Conservation (phyloP, 768 basidiomycete genomes). For the Lactifluus echinatus region DNA sequence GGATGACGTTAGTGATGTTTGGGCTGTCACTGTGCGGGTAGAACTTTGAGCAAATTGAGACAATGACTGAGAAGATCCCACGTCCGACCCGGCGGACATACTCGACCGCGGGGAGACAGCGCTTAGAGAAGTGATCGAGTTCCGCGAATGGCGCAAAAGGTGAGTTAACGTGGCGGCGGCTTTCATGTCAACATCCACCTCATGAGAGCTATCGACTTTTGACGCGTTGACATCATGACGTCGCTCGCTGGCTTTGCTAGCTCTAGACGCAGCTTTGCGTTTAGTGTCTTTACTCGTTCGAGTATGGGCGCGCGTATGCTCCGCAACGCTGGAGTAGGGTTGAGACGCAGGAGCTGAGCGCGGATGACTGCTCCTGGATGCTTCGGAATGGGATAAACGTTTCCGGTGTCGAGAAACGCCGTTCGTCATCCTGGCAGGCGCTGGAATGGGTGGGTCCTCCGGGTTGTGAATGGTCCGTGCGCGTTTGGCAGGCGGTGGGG, state of each 20-base stretch:
- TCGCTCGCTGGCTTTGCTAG: conserved; percentile 1
- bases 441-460: conserved; percentile 54
- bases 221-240: conserved; percentile 3
- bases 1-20: conserved; percentile 33
- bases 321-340: conserved; percentile 16
- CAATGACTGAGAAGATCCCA: conserved; percentile 51
- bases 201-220: conserved; percentile 29
- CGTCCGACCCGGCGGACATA: conserved; percentile 58
- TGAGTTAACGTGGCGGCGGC: conserved; percentile 75
- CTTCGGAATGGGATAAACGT: conserved; percentile 20
- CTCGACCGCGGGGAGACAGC: conserved; percentile 65
- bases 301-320: conserved; percentile 19
- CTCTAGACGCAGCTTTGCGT: conserved; percentile 7
- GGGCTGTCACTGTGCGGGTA: conserved; percentile 38
- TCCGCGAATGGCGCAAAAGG: conserved; percentile 55
- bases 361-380: conserved; percentile 4
- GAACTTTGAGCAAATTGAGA: conserved; percentile 64
- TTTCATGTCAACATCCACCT: conserved; percentile 68
- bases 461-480: conserved; percentile 75
- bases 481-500: conserved; percentile 66
- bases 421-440: conserved; percentile 32
- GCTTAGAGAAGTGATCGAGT: conserved; percentile 43
- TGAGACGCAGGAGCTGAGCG: conserved; percentile 9
- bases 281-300: conserved; percentile 9
- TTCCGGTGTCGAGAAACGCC: conserved; percentile 22